Evolutionary conservation across 139 green algal genomes (phyloP).

Genomic region (Ettlia oleoabundans): DNA sequence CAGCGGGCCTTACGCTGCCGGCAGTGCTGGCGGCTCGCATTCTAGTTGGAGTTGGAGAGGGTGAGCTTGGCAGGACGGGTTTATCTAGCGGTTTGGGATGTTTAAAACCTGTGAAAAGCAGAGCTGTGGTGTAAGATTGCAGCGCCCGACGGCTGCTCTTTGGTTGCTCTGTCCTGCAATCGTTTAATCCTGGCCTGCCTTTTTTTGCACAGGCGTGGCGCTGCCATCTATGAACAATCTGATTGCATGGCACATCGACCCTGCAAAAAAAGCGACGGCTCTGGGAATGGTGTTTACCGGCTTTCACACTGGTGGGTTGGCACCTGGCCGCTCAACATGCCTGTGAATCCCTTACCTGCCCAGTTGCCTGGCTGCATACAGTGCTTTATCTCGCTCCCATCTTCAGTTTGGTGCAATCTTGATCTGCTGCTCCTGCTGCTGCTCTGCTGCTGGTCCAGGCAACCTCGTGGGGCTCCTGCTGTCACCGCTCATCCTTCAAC

Average conservation of each 20-base stretch:
- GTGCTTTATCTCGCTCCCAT: too few species aligned
- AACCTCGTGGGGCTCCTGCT: slow-evolving; percentile 85
- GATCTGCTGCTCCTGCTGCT: neutral
- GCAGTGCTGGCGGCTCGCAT: slow-evolving; percentile 70
- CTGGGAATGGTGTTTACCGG: slow-evolving; percentile 80
- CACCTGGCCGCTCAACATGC: neutral
- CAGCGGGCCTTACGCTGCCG: slow-evolving; percentile 63
- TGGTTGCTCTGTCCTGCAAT: too few species aligned
- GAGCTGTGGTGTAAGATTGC: too few species aligned
- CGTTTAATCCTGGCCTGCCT: neutral
- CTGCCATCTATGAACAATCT: slow-evolving; percentile 96
- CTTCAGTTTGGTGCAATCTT: too few species aligned
- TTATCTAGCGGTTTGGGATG: too few species aligned
- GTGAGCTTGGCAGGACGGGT: too few species aligned
- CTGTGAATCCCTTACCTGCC: neutral
- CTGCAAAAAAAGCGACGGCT: slow-evolving; percentile 58
- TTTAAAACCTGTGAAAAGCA: too few species aligned
- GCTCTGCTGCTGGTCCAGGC: slow-evolving; percentile 48
- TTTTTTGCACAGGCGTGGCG: slow-evolving; percentile 60
- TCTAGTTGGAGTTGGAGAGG: slow-evolving; percentile 89
- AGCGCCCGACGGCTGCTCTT: too few species aligned
- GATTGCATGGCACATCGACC: slow-evolving; percentile 71
- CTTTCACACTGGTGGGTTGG: slow-evolving; percentile 76
- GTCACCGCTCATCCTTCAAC: slow-evolving; percentile 78
- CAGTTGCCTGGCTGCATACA: neutral